Percentiles rank a stretch among this genome's conserved stretches.
Evolutionary conservation across 176 grass and related monocot species (phyloP).

Genomic region (Hordeum marinum): DNA sequence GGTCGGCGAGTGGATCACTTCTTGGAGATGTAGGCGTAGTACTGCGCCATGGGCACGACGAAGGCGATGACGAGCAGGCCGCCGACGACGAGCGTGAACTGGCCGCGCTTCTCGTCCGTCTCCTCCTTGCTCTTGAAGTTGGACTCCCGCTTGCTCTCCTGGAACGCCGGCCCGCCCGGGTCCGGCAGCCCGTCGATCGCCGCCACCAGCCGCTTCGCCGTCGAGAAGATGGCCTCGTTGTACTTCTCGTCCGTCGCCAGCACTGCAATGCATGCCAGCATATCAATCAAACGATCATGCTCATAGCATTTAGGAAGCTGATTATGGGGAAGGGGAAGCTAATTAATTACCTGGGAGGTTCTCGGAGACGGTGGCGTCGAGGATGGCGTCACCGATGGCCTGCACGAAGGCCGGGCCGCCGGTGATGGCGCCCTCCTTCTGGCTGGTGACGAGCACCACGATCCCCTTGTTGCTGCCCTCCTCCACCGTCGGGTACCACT

Average conservation of each 20-base stretch:
- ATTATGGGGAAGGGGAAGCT: neutral
- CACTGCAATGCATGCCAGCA: conserved; percentile 32
- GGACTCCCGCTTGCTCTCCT: conserved; percentile 92
- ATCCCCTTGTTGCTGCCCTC: conserved; percentile 92
- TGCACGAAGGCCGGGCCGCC: conserved; percentile 80
- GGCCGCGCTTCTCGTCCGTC: conserved; percentile 93
- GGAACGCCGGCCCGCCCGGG: conserved; percentile 74
- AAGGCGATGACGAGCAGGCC: conserved; percentile 94
- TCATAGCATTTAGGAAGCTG: too few relatives aligned
- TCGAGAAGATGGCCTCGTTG: conserved; percentile 74
- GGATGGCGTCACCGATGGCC: conserved; percentile 71
- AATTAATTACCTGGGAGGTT: conserved; percentile 60
- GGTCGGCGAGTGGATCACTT: conserved; percentile 41
- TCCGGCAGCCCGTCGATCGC: conserved; percentile 87
- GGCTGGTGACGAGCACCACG: conserved; percentile 91
- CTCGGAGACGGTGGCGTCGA: conserved; percentile 86
- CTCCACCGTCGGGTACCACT: conserved; percentile 96
- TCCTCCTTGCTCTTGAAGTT: conserved; percentile 91
- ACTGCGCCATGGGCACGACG: conserved; percentile 99
- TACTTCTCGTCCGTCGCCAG: conserved; percentile 95
- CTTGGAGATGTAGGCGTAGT: conserved; percentile 97
- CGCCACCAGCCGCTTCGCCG: conserved; percentile 68
- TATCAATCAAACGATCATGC: neutral
- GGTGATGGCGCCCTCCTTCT: conserved; percentile 97
- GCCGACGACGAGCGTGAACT: conserved; percentile 93